phyloP scores from a whole-genome alignment of 495 filamentous ascomycete genomes.

The Podospora pseudocomata region DNA sequence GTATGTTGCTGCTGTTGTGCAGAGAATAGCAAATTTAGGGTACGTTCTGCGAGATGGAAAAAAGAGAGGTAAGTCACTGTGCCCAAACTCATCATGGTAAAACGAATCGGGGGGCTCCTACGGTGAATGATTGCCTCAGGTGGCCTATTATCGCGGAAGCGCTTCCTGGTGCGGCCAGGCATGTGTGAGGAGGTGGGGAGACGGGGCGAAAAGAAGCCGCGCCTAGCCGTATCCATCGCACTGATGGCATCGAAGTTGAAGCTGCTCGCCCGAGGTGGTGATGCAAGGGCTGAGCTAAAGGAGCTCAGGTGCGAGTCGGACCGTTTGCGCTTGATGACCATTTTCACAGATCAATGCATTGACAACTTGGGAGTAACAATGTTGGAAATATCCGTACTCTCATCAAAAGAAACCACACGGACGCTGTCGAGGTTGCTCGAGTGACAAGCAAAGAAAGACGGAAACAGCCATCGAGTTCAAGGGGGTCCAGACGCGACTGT shows the following conservation, averaged over 20 bases:
- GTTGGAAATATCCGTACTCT: not conserved
- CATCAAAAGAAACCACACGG: not conserved
- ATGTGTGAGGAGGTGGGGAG: constrained; percentile 32
- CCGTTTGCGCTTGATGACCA: constrained; percentile 50
- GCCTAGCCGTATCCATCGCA: constrained; percentile 23
- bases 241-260: constrained; percentile 30
- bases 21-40: constrained; percentile 44
- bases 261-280: constrained; percentile 27
- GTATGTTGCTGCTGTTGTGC: constrained; percentile 40
- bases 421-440: not conserved
- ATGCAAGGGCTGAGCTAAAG: constrained; percentile 38
- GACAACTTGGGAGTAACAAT: not conserved
- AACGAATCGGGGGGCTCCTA: constrained; percentile 27
- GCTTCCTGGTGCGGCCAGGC: constrained; percentile 47
- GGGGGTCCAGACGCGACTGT: constrained; percentile 10
- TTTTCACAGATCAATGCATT: constrained; percentile 22
- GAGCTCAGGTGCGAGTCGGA: constrained; percentile 47
- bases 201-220: constrained; percentile 23
- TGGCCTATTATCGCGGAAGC: constrained; percentile 48
- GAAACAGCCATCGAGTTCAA: not conserved
- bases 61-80: constrained; percentile 13
- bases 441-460: not conserved
- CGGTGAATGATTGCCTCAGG: constrained; percentile 46
- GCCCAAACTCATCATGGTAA: not conserved
- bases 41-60: constrained; percentile 36